phyloP scores from a whole-genome alignment of 441 rosid genomes.

The Corymbia calophylla region DNA sequence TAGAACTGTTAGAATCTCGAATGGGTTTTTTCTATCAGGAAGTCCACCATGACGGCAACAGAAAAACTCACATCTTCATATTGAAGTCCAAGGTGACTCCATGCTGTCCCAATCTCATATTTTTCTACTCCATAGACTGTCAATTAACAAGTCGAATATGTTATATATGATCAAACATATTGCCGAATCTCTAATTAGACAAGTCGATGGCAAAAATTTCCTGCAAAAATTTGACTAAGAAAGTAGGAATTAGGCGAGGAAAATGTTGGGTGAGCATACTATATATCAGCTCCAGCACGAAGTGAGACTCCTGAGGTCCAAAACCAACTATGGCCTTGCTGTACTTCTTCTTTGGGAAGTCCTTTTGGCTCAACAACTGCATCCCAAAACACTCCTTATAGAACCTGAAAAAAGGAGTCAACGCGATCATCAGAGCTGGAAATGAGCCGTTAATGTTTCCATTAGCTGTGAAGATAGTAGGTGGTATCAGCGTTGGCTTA shows the following conservation, averaged over 20 bases:
- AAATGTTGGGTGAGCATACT: not conserved
- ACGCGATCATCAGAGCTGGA: not conserved
- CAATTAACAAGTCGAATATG: not conserved
- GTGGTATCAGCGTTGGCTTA: not conserved
- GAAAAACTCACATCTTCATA: not conserved
- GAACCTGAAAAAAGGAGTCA: not conserved
- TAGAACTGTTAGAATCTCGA: not conserved
- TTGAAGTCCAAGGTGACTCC: not conserved
- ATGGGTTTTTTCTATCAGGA: not conserved
- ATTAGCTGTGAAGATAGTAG: not conserved
- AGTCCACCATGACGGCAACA: not conserved
- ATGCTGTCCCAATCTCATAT: constrained; percentile 6
- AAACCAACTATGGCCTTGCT: constrained; percentile 5
- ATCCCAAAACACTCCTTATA: constrained; percentile 8
- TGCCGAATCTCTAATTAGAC: not conserved
- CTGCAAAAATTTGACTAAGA: not conserved
- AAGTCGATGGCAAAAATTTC: not conserved
- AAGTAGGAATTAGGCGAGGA: not conserved
- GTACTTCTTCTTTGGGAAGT: not conserved
- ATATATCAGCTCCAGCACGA: constrained; percentile 1
- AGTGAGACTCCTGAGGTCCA: constrained; percentile 7
- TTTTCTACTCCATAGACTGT: constrained; percentile 1
- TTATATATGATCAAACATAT: not conserved
- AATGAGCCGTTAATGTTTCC: not conserved
- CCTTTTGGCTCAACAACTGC: constrained; percentile 5